Percentiles rank a stretch among this genome's conserved stretches.
phyloP scores from a whole-genome alignment of 1,139 yeast species.

The Scheffersomyces quercinus region DNA sequence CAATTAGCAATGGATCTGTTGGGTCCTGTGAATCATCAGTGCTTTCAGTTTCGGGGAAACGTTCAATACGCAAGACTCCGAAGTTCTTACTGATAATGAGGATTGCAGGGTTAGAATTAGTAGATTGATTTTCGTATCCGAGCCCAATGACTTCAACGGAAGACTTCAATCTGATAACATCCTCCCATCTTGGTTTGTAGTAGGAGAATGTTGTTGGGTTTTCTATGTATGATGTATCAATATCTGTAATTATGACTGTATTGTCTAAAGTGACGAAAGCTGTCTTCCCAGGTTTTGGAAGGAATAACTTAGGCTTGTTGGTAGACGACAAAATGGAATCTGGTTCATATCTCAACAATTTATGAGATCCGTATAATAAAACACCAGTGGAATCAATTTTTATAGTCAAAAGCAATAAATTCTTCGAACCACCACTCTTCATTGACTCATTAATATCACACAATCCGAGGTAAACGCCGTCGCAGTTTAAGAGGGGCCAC shows the following conservation, averaged over 20 bases:
- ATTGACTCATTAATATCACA: constrained; percentile 28
- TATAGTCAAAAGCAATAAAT: constrained; percentile 53
- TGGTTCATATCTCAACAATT: constrained; percentile 37
- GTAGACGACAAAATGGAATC: constrained; percentile 25
- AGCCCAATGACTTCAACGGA: constrained; percentile 59
- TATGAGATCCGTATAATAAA: constrained; percentile 62
- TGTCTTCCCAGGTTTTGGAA: constrained; percentile 63
- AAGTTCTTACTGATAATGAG: constrained; percentile 53
- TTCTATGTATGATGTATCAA: constrained; percentile 42
- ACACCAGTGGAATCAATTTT: constrained; percentile 55
- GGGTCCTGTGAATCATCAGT: constrained; percentile 9
- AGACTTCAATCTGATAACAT: constrained; percentile 57
- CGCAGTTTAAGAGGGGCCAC: constrained; percentile 35
- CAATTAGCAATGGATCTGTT: constrained; percentile 36
- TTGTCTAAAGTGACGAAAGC: constrained; percentile 64
- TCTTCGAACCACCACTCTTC: constrained; percentile 16
- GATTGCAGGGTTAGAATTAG: constrained; percentile 40
- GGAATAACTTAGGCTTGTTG: constrained; percentile 49
- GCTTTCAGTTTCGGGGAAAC: constrained; percentile 27
- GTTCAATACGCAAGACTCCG: constrained; percentile 67
- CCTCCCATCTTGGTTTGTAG: constrained; percentile 75
- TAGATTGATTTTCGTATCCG: constrained; percentile 50
- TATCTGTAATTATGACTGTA: constrained; percentile 66
- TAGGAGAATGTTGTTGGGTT: constrained; percentile 33
- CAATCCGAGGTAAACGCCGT: constrained; percentile 51